phyloP scores from a whole-genome alignment of 2,329 filamentous ascomycete genomes.

The Cercospora brassicicola region DNA sequence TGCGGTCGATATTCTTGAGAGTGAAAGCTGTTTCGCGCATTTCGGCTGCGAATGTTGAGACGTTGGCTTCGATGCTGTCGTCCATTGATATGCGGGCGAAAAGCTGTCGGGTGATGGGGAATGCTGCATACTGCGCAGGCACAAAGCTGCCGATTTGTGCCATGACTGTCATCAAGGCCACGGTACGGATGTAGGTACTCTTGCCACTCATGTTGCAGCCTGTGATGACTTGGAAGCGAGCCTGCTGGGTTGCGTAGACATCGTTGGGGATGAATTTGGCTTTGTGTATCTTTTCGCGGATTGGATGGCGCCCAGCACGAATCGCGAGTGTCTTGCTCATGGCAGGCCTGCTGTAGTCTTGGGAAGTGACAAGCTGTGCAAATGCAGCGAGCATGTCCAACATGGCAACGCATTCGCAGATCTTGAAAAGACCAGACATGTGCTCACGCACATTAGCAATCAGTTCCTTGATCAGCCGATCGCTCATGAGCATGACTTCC shows the following conservation, averaged over 20 bases:
- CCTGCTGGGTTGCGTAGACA: slow-evolving; percentile 76
- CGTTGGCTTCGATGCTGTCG: slow-evolving; percentile 83
- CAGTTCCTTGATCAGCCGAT: slow-evolving; percentile 70
- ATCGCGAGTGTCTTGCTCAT: slow-evolving; percentile 69
- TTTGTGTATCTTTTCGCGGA: slow-evolving; percentile 70
- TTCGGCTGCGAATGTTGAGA: slow-evolving; percentile 90
- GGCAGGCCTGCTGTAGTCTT: slow-evolving; percentile 68
- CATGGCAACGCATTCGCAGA: slow-evolving; percentile 82
- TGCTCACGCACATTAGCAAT: slow-evolving; percentile 70
- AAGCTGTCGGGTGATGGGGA: slow-evolving; percentile 76
- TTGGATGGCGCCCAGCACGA: slow-evolving; percentile 73
- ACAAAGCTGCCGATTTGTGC: slow-evolving; percentile 90
- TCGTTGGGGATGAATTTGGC: slow-evolving; percentile 83
- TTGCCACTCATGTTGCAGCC: slow-evolving; percentile 99
- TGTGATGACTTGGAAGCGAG: slow-evolving; percentile 88
- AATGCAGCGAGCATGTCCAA: slow-evolving; percentile 71
- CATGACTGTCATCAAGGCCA: slow-evolving; percentile 86
- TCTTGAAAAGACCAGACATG: slow-evolving; percentile 72
- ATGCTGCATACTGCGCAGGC: slow-evolving; percentile 77
- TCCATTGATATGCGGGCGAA: slow-evolving; percentile 87
- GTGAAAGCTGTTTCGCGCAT: slow-evolving; percentile 98
- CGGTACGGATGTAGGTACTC: slow-evolving; percentile 85
- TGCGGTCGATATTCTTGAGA: slow-evolving; percentile 73
- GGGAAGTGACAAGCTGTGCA: slow-evolving; percentile 67
- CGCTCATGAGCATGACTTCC: slow-evolving; percentile 78